Evolutionary conservation across 257 asterid genomes (phyloP), one percentile per base, ranked within the genome.

Genomic region (Nicotiana obtusifolia): DNA sequence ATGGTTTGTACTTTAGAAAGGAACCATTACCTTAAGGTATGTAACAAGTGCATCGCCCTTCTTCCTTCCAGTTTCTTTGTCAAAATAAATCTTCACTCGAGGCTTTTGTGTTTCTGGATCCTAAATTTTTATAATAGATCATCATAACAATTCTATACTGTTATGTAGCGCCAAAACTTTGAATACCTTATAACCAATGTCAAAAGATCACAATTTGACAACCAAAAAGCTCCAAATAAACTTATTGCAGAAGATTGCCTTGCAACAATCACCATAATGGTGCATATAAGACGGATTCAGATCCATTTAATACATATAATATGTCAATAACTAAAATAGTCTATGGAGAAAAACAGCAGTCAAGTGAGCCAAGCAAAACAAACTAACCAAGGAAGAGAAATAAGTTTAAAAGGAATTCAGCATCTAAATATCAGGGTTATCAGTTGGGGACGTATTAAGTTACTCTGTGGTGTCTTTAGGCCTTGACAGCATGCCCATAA

Each of bases 31-130:
- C 98, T 91, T 94, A 84, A 94, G 87, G 84, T 91, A 96, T 64
- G 98, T 90, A 61, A 96, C 93, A 64, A 94, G 94, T 78, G 99
- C 99, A 89, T 96, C 99, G 56, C 98, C 99, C 71, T 96, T 96
- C 83, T 90, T 87, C 84, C 80, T 89, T 83, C 98, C 98, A 87
- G 97, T 96, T 87, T 89, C 93, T 87, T 88, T 94, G 89, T 96
- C 94, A 22, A 87, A 85, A 86, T 96, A 96, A 83, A 96, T 91
- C 93, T 96, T 96, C 84, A 96, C 90, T 64, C 99, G 92, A 68
- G 97, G 98, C 89, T 57, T 94, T 90, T 94, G 93, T 7, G 95
- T 96, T 88, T 96, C 99, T n/a, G 97, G 93, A 84, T 96, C 99
- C 99, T 96, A 79, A 81, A 60, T 81, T 82, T 85, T 69, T 83